These are phyloP conservation scores for Vinca minor DNA, from an alignment of 257 asterid genomes.

Conservation along the genomic window DNA sequence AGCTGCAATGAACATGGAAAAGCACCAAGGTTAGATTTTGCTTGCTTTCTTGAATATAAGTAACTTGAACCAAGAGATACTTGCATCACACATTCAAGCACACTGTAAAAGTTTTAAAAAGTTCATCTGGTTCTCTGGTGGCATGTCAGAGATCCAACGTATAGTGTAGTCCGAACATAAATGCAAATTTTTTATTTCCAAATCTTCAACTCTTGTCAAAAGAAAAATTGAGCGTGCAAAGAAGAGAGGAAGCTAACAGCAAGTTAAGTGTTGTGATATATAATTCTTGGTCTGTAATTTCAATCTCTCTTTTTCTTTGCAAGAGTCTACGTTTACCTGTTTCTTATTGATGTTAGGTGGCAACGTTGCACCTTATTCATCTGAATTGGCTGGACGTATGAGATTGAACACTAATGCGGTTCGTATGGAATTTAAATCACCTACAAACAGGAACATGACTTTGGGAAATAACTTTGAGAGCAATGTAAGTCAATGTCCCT, in stretches of 20 bases:
- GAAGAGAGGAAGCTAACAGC: neutral
- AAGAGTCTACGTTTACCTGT: conserved; percentile 15
- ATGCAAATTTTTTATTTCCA: neutral
- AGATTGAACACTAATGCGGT: conserved; percentile 56
- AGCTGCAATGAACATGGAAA: conserved; percentile 45
- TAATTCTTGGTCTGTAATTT: neutral
- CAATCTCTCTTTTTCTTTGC: neutral
- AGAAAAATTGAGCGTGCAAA: neutral
- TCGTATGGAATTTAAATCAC: conserved; percentile 68
- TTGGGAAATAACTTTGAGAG: conserved; percentile 53
- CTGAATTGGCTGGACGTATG: conserved; percentile 51
- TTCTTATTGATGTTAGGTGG: conserved; percentile 31
- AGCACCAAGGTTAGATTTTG: conserved; percentile 52
- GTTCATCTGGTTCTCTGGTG: neutral
- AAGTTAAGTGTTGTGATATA: no score
- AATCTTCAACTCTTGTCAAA: neutral
- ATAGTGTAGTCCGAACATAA: neutral
- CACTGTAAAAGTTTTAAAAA: neutral
- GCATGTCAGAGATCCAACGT: neutral
- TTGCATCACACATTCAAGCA: neutral
- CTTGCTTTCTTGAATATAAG: neutral
- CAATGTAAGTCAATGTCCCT: conserved; percentile 39
- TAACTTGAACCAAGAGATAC: neutral
- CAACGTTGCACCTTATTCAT: conserved; percentile 37
- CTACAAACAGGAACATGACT: conserved; percentile 45